Evolutionary conservation across 83 land plant genomes (phyloP), one percentile per base, ranked within the genome.

Genomic region (Thuja plicata): DNA sequence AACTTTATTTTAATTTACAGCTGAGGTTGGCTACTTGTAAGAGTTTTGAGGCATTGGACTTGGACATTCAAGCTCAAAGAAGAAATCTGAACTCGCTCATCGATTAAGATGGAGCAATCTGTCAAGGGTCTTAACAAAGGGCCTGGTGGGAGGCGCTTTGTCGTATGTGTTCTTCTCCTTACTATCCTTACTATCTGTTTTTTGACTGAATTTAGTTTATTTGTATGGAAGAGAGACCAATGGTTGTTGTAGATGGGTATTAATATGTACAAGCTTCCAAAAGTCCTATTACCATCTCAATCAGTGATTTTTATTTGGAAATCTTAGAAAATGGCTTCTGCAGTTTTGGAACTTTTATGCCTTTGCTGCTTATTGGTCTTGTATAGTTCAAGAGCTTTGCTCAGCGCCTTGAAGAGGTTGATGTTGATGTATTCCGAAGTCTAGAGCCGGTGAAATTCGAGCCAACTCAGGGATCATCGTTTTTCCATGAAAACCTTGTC

Each of bases 391-490:
- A 98, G 91, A 94, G 85, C 66, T 96, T 98, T 87, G 77, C 93
- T 3, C 92, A 96, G 90, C 89, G 97, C 16, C 74, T 98, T 45
- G 94, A 91, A 76, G 98, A 98, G 48, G 93, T 95, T 2, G 95
- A 96, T 41, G 92, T 98, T 15, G 94, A 98, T 92, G 98, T 96
- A 9, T 96, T 87, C 90, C 90, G 96, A 30, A 96, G 96, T 74
- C 94, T 96, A 34, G 94, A 92, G 21, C 94, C 94, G 8, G 86
- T 98, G 41, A 96, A 95, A 79, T 45, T 92, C 27, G 94, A 95
- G 93, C 99, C 99, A 0, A 90, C 95, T 0, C 88, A 89, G 9
- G 98, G 97, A 5, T 91, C 96, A 16, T 93, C 99, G 8, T 98
- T 98, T 89, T 93, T 98, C 87, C 95, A 92, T 17, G 99, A 98